Evolutionary conservation across 306 rosid genomes (phyloP), one percentile per base, ranked within the genome.

Genomic region (Alnus glutinosa): DNA sequence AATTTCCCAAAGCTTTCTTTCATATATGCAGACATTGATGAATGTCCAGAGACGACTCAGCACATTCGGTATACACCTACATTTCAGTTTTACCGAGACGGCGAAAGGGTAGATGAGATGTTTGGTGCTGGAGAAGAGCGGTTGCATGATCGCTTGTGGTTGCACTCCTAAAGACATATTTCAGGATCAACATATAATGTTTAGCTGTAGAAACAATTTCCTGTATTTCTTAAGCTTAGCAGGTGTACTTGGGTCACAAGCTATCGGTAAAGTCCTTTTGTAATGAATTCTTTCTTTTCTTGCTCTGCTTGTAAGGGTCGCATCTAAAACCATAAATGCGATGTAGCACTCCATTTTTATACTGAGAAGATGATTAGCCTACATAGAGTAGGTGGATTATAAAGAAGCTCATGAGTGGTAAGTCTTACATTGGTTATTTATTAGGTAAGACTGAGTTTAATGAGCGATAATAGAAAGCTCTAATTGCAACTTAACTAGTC

Each of bases 11-110:
- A 87, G 87, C 83, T 92, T 57, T 86, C 89, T 10, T 94, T 92
- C 78, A 34, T 92, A 78, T 92, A 94, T 28, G 88, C 93, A 13
- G 97, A 94, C 64, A 93, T 91, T 66, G 98, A 93, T 80, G 97
- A 91, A 75, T 93, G 95, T 61, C 98, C 98, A 0, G 95, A 91
- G 85, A 91, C 98, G 39, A 93, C 98, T 69, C 92, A 83, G 71
- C 92, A 89, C 75, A 91, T 93, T 72, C 89, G 95, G 34, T 93
- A 93, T 75, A 93, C 97, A 16, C 97, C 98, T 0, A 91, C 98
- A 23, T 93, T 93, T 75, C 97, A 89, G 59, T 89, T 91, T 69
- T 91, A 82, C 32, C 79, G 97, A 32, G 89, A 87, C 74, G 98
- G 95, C 66, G 97, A 93, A 71, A 89, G 62, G 84, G 97, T 91